Evolutionary conservation across 352 stramenopile species (phyloP), one percentile per base, ranked within the genome.

Genomic region (Plasmopara muralis): DNA sequence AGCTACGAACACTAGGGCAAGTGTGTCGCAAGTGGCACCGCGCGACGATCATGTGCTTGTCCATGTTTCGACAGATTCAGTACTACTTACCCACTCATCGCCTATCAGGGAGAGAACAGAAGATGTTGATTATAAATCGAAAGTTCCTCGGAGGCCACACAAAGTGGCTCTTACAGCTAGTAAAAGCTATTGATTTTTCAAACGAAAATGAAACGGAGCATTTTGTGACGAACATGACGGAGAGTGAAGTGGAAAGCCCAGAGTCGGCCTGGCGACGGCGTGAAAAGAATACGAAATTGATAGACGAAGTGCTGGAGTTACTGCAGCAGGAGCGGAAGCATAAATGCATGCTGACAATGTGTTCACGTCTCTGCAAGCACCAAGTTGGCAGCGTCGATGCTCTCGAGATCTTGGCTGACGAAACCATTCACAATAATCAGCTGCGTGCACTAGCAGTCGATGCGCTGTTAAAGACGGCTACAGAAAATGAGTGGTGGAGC

Each of bases 311-410:
- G n/a, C 43, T 93, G 20, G 49, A 54, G 16, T 44, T 93, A 34
- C 64, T 93, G 33, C 70, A 77, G 44, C 72, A 84, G 47, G 67
- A 84, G 35, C 77, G 82, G 7, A 68, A 64, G 46, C 70, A 87
- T 58, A 93, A 87, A 53, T 93, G 82, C 49, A 93, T 93, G 82
- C 55, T 93, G 35, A 93, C 82, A 0, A 93, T 93, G 82, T 93
- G 82, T 53, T 90, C 79, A 37, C 75, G 82, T 7, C 65, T 93
- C 8, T 93, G 82, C 43, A 76, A 89, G 41, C 70, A 69, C 0
- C 74, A 90, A 47, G 68, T 93, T 30, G 70, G 69, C 29, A 88
- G 79, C 16, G 79, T 93, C 5, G 82, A 93, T 45, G 79, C 82
- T 29, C 62, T 93, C 2, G 82, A 93, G 54, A 76, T 93, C 35